A percentile compares a stretch with the other conserved stretches of the same genome.
phyloP scores from a whole-genome alignment of 805 yeast genomes.

The Kuraishia floccosa region DNA sequence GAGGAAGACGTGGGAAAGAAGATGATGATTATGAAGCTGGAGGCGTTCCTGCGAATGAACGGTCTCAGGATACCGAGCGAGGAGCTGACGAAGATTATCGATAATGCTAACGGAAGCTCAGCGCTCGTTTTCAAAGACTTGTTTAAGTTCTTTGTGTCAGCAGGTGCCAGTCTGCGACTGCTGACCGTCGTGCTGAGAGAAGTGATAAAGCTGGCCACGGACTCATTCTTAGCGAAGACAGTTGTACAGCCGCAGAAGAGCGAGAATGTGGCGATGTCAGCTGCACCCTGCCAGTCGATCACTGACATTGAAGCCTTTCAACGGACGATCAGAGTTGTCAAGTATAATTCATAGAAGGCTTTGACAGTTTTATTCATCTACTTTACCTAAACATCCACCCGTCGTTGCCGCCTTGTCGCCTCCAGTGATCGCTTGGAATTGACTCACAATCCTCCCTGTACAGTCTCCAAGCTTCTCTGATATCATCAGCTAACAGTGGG shows the following conservation, averaged over 20 bases:
- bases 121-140: conserved; percentile 25
- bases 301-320: no score
- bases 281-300: no score
- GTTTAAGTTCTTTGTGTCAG: conserved; percentile 26
- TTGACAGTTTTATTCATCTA: no score
- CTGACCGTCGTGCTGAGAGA: conserved; percentile 22
- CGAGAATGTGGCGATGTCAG: no score
- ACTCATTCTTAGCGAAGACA: no score
- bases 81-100: conserved; percentile 24
- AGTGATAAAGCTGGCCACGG: no score
- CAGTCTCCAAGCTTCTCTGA: conserved; percentile 81
- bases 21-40: conserved; percentile 26
- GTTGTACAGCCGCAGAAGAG: no score
- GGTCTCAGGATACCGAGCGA: conserved; percentile 33
- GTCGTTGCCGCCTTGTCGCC: conserved; percentile 60
- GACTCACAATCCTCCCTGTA: conserved; percentile 58
- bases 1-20: conserved; percentile 23
- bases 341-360: no score
- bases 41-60: conserved; percentile 30
- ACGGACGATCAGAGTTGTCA: no score
- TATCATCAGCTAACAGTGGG: conserved; percentile 75
- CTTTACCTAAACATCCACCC: conserved; percentile 63
- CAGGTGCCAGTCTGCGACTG: conserved; percentile 27
- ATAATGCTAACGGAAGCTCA: conserved; percentile 24
- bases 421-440: conserved; percentile 51